Evolutionary conservation across 805 yeast genomes (phyloP).

Genomic region (Myxozyma melibiosi): DNA sequence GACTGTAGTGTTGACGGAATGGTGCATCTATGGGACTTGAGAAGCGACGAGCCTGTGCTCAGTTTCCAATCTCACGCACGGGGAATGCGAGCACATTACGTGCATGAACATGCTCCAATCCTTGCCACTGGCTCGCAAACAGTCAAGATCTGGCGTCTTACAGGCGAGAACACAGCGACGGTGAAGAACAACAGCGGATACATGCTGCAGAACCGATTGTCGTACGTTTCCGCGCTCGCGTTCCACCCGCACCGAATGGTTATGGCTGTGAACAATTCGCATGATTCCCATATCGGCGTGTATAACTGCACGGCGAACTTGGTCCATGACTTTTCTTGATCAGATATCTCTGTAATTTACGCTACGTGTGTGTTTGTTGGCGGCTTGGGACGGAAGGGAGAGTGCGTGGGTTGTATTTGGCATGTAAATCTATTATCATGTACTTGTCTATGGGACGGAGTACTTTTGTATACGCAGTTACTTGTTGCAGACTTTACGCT

Average conservation of each 20-base stretch:
- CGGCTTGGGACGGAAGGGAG: not conserved
- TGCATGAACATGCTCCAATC: conserved; percentile 96
- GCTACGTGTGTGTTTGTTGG: not conserved
- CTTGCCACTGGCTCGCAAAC: conserved; percentile 83
- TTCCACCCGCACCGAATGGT: conserved; percentile 96
- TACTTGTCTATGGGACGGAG: too few relatives aligned
- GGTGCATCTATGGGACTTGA: conserved; percentile 88
- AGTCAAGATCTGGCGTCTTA: conserved; percentile 80
- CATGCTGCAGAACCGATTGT: conserved; percentile 41
- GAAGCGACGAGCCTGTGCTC: conserved; percentile 67
- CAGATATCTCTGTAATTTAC: not conserved
- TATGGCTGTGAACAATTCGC: conserved; percentile 81
- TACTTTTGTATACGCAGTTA: too few relatives aligned
- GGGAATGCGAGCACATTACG: conserved; percentile 67
- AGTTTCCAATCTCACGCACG: conserved; percentile 59
- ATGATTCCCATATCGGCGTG: conserved; percentile 69
- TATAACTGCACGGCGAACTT: conserved; percentile 45
- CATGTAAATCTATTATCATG: too few relatives aligned
- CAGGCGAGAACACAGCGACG: conserved; percentile 70
- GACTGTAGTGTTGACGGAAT: conserved; percentile 61
- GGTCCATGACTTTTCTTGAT: conserved; percentile 25
- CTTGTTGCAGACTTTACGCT: too few relatives aligned
- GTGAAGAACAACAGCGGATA: conserved; percentile 53
- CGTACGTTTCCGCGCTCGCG: conserved; percentile 64
- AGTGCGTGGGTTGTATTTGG: not conserved